These are phyloP conservation scores for Eimeria maxima DNA, from an alignment of 169 alveolate genomes.

Conservation along the genomic window DNA sequence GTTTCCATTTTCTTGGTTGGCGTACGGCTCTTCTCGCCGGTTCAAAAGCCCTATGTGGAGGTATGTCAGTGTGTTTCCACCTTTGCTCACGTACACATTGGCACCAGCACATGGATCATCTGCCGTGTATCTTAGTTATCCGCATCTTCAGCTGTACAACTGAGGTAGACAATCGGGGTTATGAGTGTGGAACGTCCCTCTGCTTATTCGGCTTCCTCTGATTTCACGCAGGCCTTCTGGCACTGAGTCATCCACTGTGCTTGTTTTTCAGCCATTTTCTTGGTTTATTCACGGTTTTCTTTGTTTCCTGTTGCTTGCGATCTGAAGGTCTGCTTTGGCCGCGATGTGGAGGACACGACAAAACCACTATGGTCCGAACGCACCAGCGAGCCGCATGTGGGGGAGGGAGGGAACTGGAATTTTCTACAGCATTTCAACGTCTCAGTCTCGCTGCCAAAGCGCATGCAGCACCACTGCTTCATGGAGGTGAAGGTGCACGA, in stretches of 20 bases:
- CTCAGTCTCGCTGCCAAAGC: conserved; percentile 89
- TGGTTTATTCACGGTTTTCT: too few species aligned
- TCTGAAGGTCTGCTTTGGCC: conserved; percentile 89
- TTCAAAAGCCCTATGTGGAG: conserved; percentile 90
- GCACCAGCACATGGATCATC: not conserved
- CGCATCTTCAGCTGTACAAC: not conserved
- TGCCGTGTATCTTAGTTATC: too few species aligned
- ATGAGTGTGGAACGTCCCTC: too few species aligned
- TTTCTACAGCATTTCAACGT: conserved; percentile 87
- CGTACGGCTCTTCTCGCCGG: conserved; percentile 90
- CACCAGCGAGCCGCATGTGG: conserved; percentile 87
- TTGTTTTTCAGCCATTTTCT: not conserved
- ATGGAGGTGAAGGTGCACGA: conserved; percentile 87
- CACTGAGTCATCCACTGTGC: not conserved
- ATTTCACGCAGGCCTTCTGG: not conserved
- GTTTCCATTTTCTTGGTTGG: conserved; percentile 92
- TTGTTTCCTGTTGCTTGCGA: too few species aligned
- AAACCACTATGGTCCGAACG: conserved; percentile 90
- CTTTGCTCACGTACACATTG: not conserved
- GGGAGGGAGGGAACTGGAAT: conserved; percentile 87
- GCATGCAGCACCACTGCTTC: conserved; percentile 93
- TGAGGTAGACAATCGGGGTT: not conserved
- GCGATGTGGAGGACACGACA: conserved; percentile 90
- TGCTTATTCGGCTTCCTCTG: not conserved
- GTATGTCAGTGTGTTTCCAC: not conserved